A percentile compares a stretch with the other conserved stretches of the same genome.
Conservation (phyloP, 371 early-diverging fungal species). For the Apophysomyces trapeziformis region DNA sequence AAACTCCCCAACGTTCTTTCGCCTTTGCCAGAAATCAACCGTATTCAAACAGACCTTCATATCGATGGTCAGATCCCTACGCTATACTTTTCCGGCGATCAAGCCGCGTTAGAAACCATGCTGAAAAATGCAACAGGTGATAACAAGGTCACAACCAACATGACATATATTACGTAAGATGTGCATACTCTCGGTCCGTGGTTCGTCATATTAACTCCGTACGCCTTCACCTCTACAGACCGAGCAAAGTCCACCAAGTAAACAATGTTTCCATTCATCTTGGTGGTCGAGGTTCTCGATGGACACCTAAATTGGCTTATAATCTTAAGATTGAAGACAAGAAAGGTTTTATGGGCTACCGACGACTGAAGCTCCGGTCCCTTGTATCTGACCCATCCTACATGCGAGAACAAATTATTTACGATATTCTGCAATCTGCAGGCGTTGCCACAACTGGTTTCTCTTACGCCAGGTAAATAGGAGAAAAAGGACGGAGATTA, state of each 20-base stretch:
- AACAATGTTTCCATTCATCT: constrained; percentile 26
- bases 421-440: constrained; percentile 29
- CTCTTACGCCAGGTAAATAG: constrained; percentile 27
- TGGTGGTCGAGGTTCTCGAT: constrained; percentile 36
- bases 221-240: constrained; percentile 9
- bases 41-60: constrained; percentile 25
- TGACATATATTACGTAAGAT: constrained; percentile 27
- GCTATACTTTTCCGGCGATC: constrained; percentile 23
- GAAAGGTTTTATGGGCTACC: constrained; percentile 22
- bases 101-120: constrained; percentile 22
- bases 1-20: constrained; percentile 19
- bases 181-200: too few species aligned
- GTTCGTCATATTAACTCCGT: background rate
- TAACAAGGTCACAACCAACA: constrained; percentile 13
- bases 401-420: constrained; percentile 36
- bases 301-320: constrained; percentile 35
- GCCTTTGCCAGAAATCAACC: constrained; percentile 22
- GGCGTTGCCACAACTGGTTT: constrained; percentile 33
- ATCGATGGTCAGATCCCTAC: constrained; percentile 24
- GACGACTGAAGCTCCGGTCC: constrained; percentile 38
- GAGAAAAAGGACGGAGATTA: background rate
- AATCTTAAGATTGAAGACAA: constrained; percentile 36
- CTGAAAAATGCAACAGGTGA: constrained; percentile 15
- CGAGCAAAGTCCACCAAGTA: constrained; percentile 23
- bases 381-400: constrained; percentile 43